Evolutionary conservation across 2,329 filamentous ascomycete genomes (phyloP), one percentile per base, ranked within the genome.

Genomic region (Cordyceps cateniannulata): DNA sequence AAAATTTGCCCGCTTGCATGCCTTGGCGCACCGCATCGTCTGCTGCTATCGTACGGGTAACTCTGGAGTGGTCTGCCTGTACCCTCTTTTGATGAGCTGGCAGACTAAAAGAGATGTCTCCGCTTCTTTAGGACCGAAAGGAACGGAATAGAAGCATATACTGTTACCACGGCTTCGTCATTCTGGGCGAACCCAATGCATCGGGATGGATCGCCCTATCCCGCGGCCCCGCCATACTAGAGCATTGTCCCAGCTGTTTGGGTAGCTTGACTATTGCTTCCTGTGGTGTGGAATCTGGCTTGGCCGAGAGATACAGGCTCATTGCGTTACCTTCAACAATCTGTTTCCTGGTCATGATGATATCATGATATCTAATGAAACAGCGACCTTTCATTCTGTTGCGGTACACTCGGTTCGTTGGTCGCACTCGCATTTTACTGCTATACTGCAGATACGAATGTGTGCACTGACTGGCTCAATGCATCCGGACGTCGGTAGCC

Each of bases 51-150:
- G 18, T 35, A 16, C 53, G 53, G 53, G 25, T 56, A 56, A 56
- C 27, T 56, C 53, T 56, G 42, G 53, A 47, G 40, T 10, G 22
- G 12, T 27, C 42, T n/a, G 25, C 25, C 25, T 12, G 42, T 35
- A 35, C 25, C 42, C 42, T 56, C 40, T 55, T 55, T 55, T 55
- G 52, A 48, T 56, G 53, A 48, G 53, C 42, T 56, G 53, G 53
- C 53, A 56, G 32, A 56, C n/a, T 25, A 24, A 55, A 54, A 25
- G 12, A 16, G 3, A 42, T 24, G 25, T 45, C 52, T 45, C 25
- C 53, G 42, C 42, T 22, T 47, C 53, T n/a, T n/a, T 25, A 7
- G n/a, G 53, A 22, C n/a, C 53, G 27, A 27, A 56, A 22, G n/a
- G 40, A 57, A 57, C 44, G 22, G 24, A 32, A 14, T 10, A 47